Percentiles rank a stretch among this genome's conserved stretches.
These are phyloP conservation scores for Ophiostoma quercus DNA, from an alignment of 2,329 filamentous ascomycete species.

Conservation along the genomic window DNA sequence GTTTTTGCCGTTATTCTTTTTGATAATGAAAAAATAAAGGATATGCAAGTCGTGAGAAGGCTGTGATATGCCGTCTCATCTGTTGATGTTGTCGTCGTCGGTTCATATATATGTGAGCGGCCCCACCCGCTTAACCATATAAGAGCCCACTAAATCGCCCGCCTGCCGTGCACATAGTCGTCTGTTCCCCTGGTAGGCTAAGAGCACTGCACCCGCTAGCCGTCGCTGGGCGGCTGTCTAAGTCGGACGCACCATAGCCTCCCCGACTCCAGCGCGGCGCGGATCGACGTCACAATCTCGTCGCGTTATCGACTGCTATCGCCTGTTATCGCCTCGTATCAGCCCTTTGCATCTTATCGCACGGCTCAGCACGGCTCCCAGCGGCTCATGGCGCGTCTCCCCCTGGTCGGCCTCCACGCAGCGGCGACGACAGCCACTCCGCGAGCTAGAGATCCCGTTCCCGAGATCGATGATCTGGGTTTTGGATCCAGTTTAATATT, in stretches of 20 bases:
- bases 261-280: not conserved
- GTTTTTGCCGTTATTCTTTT: not conserved
- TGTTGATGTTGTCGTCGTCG: not conserved
- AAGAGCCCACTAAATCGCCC: not conserved
- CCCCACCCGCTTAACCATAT: conserved; percentile 4
- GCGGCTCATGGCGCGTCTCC: not conserved
- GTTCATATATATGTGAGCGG: conserved; percentile 2
- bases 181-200: not conserved
- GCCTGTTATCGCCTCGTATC: not conserved
- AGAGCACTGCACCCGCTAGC: not conserved
- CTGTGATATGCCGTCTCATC: not conserved
- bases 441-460: conserved; percentile 7
- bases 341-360: not conserved
- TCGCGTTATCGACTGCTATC: not conserved
- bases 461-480: conserved; percentile 4
- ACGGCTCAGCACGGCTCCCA: conserved; percentile 4
- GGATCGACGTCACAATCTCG: conserved; percentile 4
- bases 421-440: conserved; percentile 11
- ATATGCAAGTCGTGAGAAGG: not conserved
- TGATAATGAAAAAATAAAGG: not conserved
- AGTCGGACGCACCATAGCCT: conserved; percentile 2
- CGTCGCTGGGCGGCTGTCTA: conserved; percentile 3
- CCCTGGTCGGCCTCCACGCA: not conserved
- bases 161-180: not conserved
- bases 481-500: not conserved